Evolutionary conservation across 441 rosid species (phyloP), one percentile per base, ranked within the genome.

Genomic region (Rhodomyrtus psidioides): DNA sequence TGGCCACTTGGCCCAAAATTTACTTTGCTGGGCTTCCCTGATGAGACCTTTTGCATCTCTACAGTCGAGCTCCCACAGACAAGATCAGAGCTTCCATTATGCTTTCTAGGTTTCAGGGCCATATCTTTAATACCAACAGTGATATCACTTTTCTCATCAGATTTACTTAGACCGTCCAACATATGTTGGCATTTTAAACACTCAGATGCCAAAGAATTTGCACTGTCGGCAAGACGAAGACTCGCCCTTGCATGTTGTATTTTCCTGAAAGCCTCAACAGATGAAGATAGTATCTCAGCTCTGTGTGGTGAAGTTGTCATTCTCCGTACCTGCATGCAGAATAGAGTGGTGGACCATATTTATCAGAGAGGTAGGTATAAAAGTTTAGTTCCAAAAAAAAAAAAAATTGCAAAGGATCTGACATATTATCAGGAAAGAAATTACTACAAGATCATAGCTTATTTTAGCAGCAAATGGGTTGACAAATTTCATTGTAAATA

Each of bases 221-320:
- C 85, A 85, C 83, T 65, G 44, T 88, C 81, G 60, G 88, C 87
- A 81, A 86, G 83, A 85, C 12, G 87, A 87, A 75, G 89, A 86
- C 89, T 88, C 82, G 91, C 95, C 88, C 98, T 90, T 88, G 93
- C 96, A 90, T 90, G 93, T 86, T 95, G 98, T 90, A 95, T 93
- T 90, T 95, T 92, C 90, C 90, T 93, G 85, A 95, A 95, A 83
- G 96, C 96, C 90, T 95, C 98, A 81, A 95, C 86, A 42, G 98
- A 95, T 89, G 98, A 95, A 51, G 98, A 93, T 44, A 95, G 86
- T 87, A 95, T 93, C 91, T 94, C 98, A 12, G 96, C 98, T 91
- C 92, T 93, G 89, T 93, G 95, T 53, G 98, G 92, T 86, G 96
- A 94, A 84, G 94, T 94, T 49, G 98, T 93, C 95, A 95, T 94